Conservation (phyloP, 495 filamentous ascomycete species). For the Hypoxylon fuscum region DNA sequence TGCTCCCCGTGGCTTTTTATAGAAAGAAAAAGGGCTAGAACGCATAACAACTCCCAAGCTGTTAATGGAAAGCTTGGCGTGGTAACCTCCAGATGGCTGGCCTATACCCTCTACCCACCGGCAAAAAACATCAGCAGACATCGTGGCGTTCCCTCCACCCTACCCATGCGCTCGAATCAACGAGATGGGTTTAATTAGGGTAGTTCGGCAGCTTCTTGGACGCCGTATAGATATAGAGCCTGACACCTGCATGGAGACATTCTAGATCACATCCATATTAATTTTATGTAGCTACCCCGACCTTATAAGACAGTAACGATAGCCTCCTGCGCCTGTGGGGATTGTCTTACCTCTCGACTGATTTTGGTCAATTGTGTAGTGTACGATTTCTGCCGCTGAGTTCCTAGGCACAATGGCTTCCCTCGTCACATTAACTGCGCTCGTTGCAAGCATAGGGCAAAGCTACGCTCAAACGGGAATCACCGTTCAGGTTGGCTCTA, state of each 20-base stretch:
- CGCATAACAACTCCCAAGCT: background rate
- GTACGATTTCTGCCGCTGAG: background rate
- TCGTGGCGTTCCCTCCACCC: slow-evolving; percentile 1
- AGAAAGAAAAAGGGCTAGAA: background rate
- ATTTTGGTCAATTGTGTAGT: background rate
- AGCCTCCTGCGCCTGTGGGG: background rate
- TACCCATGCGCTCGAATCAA: slow-evolving; percentile 16
- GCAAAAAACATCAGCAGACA: background rate
- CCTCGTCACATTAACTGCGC: slow-evolving; percentile 3
- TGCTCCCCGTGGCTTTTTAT: background rate
- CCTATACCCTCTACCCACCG: background rate
- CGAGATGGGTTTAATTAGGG: slow-evolving; percentile 11
- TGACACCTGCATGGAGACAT: background rate
- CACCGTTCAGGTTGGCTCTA: slow-evolving; percentile 46
- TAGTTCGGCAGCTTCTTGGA: background rate
- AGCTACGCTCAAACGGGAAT: slow-evolving; percentile 37
- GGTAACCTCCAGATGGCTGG: background rate
- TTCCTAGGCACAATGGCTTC: slow-evolving; percentile 4
- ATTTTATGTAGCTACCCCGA: background rate
- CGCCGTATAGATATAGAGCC: background rate
- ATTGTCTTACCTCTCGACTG: background rate
- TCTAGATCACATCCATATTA: slow-evolving; percentile 2
- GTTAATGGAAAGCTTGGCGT: background rate
- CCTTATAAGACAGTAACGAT: slow-evolving; percentile 9
- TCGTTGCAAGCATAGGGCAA: slow-evolving; percentile 16